Percentiles rank a stretch among this genome's conserved stretches.
Conservation (phyloP, 2,329 filamentous ascomycete genomes). For the Penicillium verrucosum region DNA sequence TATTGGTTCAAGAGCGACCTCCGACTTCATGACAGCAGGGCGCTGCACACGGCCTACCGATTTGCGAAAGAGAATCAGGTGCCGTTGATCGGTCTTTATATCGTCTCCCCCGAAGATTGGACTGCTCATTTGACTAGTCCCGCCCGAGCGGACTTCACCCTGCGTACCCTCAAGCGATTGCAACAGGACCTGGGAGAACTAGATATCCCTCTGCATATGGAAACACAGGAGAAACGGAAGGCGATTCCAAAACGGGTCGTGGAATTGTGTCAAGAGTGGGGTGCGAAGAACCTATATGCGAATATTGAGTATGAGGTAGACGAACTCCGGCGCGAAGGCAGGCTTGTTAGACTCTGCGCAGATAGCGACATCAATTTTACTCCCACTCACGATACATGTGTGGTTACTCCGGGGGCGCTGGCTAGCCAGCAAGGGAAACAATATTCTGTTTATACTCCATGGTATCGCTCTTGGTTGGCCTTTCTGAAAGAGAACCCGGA, state of each 20-base stretch:
- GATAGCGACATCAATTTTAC: constrained; percentile 65
- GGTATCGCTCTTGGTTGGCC: constrained; percentile 73
- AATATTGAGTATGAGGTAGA: constrained; percentile 93
- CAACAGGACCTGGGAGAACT: constrained; percentile 64
- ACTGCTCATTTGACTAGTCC: constrained; percentile 74
- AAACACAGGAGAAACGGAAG: constrained; percentile 65
- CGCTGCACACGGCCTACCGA: constrained; percentile 63
- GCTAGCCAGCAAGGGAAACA: constrained; percentile 68
- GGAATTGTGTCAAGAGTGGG: constrained; percentile 67
- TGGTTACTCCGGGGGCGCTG: constrained; percentile 71
- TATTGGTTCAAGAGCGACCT: constrained; percentile 92
- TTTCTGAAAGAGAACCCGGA: constrained; percentile 68
- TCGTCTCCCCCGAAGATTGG: constrained; percentile 79
- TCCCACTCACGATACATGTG: constrained; percentile 76
- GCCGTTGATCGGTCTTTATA: constrained; percentile 72
- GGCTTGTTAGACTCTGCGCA: constrained; percentile 59
- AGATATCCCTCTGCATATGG: constrained; percentile 74
- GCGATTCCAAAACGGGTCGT: constrained; percentile 60
- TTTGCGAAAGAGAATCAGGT: constrained; percentile 65
- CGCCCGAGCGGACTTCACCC: constrained; percentile 72
- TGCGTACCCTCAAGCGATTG: constrained; percentile 67
- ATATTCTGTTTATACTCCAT: constrained; percentile 80
- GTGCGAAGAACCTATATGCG: constrained; percentile 69
- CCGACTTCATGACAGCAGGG: constrained; percentile 69
- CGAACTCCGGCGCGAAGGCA: constrained; percentile 73